A percentile compares a stretch with the other conserved stretches of the same genome.
Conservation (phyloP, 2,329 filamentous ascomycete genomes). For the Pyrenophora graminea region DNA sequence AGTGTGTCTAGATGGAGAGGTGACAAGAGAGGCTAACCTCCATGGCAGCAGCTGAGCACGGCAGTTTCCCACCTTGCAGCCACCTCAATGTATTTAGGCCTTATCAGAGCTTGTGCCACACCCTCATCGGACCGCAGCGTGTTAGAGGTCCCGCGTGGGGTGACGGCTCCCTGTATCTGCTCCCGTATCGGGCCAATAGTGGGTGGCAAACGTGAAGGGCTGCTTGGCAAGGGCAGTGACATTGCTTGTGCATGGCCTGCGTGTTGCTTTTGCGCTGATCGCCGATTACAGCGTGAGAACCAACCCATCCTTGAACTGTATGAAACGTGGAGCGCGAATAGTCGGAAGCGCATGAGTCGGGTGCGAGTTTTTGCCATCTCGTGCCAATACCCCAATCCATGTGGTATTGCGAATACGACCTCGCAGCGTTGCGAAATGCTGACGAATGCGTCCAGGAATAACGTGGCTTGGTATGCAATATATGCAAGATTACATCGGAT, state of each 20-base stretch:
- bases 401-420: too few relatives aligned
- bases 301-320: not conserved
- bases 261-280: constrained; percentile 2
- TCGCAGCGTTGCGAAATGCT: too few relatives aligned
- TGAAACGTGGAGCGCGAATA: not conserved
- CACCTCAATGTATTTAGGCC: not conserved
- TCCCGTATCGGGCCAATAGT: not conserved
- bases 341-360: not conserved
- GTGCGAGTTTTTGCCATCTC: too few relatives aligned
- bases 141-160: constrained; percentile 8
- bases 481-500: too few relatives aligned
- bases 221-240: not conserved
- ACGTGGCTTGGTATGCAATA: not conserved
- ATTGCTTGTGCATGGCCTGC: not conserved
- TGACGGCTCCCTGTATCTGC: not conserved
- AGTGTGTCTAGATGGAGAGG: not conserved
- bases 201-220: not conserved
- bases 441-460: too few relatives aligned
- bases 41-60: constrained; percentile 13
- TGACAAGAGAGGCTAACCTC: constrained; percentile 7
- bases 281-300: not conserved
- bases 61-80: not conserved
- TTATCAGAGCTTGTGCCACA: not conserved
- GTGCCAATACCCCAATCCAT: too few relatives aligned
- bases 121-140: not conserved